Base-by-base conservation (phyloP, 768 basidiomycete species). In the Mycena belliarum region DNA sequence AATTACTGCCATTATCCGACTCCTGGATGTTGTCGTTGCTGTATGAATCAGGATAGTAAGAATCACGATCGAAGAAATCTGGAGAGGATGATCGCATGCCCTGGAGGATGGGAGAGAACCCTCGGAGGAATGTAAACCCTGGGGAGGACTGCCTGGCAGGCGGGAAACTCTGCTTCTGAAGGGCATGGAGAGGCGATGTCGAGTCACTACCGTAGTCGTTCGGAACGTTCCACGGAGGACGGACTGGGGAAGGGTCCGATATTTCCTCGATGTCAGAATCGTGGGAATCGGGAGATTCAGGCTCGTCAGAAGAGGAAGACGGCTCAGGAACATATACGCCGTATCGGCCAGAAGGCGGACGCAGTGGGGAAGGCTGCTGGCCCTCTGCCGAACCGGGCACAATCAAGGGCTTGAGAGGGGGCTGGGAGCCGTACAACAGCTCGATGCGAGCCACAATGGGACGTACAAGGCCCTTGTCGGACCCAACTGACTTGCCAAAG, bases 401-500 rank as follows among this genome's bases (percentile, higher is more conserved):
- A 52, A 73, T 37, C 53, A 73, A 55, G 41, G 73, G 67, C 55
- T 70, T 68, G 66, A 49, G 57, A 16, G 53, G 61, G 32, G 52
- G 54, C 51, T 56, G 56, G 23, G 60, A 64, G 21, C 63, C 66
- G 69, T 80, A 72, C 43, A 86, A 60, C 37, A 91, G 71, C 69
- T 86, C 80, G 33, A 90, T 78, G 24, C 82, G 79, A 41, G 76
- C 85, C 23, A 82, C 80, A 40, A 91, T 75, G 14, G 89, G 89
- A 4, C 76, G 75, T 28, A 91, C 89, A 25, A 79, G 71, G 50
- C 82, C 82, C 23, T 80, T 78, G 46, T 82, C 81, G 58, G 81
- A 80, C 35, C 84, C 86, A 1, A 93, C 90, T 6, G 79, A 74
- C 72, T 91, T 92, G 63, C 90, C 90, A 65, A 93, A 89, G 2